phyloP scores from a whole-genome alignment of 306 rosid species.

The Canavalia ensiformis region DNA sequence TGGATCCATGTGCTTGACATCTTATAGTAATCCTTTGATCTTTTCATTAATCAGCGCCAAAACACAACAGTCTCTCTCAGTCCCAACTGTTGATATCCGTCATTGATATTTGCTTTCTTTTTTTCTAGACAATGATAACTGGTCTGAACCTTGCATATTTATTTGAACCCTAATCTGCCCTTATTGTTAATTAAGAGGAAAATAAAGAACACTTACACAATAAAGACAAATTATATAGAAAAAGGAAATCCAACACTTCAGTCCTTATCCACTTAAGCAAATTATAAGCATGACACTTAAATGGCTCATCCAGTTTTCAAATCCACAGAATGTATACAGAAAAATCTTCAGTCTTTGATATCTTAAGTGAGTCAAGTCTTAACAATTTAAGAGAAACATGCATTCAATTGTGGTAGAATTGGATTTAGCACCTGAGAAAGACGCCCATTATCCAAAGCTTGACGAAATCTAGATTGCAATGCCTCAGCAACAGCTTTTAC shows the following conservation, averaged over 20 bases:
- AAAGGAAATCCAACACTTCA: conserved; percentile 4
- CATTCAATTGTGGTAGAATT: conserved; percentile 22
- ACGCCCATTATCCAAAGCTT: conserved; percentile 96
- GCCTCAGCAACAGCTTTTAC: conserved; percentile 96
- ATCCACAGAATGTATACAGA: conserved; percentile 44
- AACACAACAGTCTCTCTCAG: neutral
- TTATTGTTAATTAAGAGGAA: neutral
- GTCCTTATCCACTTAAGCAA: conserved; percentile 23
- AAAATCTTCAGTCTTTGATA: conserved; percentile 19
- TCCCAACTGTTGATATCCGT: conserved; percentile 10
- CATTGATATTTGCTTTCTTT: conserved; percentile 16
- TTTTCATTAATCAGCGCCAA: conserved; percentile 1
- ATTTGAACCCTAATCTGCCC: neutral
- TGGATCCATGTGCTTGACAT: conserved; percentile 28
- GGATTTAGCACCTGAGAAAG: conserved; percentile 86
- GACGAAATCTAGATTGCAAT: conserved; percentile 86
- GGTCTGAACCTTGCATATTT: conserved; percentile 15
- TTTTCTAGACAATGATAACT: conserved; percentile 17
- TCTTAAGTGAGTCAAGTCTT: neutral
- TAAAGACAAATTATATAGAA: conserved; percentile 25
- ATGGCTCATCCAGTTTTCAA: conserved; percentile 12
- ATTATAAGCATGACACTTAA: neutral
- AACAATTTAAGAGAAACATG: conserved; percentile 38
- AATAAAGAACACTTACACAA: neutral
- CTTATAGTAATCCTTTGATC: neutral